phyloP scores from a whole-genome alignment of 2,329 filamentous ascomycete species.

The Hypocreales sp. region DNA sequence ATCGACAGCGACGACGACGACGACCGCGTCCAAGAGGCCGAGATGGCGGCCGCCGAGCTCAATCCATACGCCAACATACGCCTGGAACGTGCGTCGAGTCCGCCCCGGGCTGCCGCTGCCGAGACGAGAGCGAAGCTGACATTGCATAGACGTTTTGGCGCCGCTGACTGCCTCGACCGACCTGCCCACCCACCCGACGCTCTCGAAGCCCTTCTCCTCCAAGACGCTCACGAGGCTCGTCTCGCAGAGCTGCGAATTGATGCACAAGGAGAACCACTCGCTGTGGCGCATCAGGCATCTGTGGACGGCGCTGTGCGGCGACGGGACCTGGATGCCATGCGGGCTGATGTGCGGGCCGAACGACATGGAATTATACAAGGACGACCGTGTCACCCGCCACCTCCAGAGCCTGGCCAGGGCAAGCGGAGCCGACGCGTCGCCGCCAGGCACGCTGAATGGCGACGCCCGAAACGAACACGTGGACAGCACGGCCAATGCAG shows the following conservation, averaged over 20 bases:
- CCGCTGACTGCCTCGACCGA: slow-evolving; percentile 64
- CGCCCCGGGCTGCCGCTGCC: no score
- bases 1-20: slow-evolving; percentile 60
- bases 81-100: slow-evolving; percentile 45
- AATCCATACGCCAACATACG: slow-evolving; percentile 61
- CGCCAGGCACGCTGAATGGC: slow-evolving; percentile 9
- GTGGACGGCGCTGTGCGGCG: slow-evolving; percentile 58
- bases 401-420: slow-evolving; percentile 14
- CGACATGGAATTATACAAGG: slow-evolving; percentile 38
- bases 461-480: slow-evolving; percentile 4
- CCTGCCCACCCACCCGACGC: slow-evolving; percentile 55
- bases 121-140: slow-evolving; percentile 1
- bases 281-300: slow-evolving; percentile 63
- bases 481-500: slow-evolving; percentile 4
- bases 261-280: slow-evolving; percentile 59
- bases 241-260: slow-evolving; percentile 50
- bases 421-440: slow-evolving; percentile 2
- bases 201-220: slow-evolving; percentile 61
- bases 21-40: slow-evolving; percentile 43
- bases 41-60: slow-evolving; percentile 47
- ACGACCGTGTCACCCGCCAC: slow-evolving; percentile 25
- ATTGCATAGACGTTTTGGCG: slow-evolving; percentile 50
- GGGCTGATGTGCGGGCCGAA: slow-evolving; percentile 38
- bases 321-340: slow-evolving; percentile 53
- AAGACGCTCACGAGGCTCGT: slow-evolving; percentile 58